phyloP scores from a whole-genome alignment of 345 rosid genomes.

The Pistacia atlantica region DNA sequence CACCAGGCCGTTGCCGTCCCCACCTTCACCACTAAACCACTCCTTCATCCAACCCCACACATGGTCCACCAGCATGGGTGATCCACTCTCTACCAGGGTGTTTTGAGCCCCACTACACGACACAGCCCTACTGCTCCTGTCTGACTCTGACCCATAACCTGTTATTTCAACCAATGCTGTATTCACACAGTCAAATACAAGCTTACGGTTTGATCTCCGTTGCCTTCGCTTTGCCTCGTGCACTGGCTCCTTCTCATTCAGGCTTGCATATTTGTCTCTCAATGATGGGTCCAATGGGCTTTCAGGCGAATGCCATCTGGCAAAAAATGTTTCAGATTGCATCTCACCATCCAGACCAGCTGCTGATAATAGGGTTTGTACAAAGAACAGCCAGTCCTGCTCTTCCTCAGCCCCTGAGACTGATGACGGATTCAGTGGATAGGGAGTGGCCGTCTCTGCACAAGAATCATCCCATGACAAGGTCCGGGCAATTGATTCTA shows the following conservation, averaged over 20 bases:
- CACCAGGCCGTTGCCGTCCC: conserved; percentile 60
- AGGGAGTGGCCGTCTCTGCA: conserved; percentile 38
- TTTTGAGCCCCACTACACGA: conserved; percentile 22
- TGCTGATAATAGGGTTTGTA: conserved; percentile 50
- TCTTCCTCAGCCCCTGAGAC: conserved; percentile 43
- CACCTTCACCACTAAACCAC: conserved; percentile 55
- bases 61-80: conserved; percentile 45
- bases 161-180: conserved; percentile 53
- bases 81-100: conserved; percentile 23
- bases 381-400: conserved; percentile 61
- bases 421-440: conserved; percentile 34
- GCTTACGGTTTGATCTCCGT: conserved; percentile 62
- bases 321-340: conserved; percentile 37
- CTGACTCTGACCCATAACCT: conserved; percentile 37
- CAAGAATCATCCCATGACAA: conserved; percentile 59
- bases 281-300: conserved; percentile 78
- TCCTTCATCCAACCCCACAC: conserved; percentile 71
- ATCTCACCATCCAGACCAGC: conserved; percentile 54
- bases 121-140: conserved; percentile 25
- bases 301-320: conserved; percentile 70
- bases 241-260: conserved; percentile 48
- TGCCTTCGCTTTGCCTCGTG: conserved; percentile 76
- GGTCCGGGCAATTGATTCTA: conserved; percentile 66
- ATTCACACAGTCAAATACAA: conserved; percentile 74
- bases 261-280: conserved; percentile 52